Base-by-base conservation (phyloP, 495 filamentous ascomycete species). In the Hypoxylon subgilvum region DNA sequence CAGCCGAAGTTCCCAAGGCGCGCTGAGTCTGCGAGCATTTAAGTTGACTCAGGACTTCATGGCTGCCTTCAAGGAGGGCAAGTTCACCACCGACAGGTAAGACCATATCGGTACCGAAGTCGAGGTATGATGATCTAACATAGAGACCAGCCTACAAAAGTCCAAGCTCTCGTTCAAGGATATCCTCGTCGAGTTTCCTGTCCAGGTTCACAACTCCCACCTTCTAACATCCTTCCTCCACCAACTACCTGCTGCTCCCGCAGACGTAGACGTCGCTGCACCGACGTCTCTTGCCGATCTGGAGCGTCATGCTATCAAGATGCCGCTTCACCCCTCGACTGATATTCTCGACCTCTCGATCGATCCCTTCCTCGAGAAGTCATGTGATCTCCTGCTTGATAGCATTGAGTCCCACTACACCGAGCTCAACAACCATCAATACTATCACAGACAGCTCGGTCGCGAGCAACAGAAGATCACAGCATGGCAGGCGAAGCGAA, bases 311-410 rank as follows among this genome's bases (percentile, higher is more conserved):
- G 73, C 72, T 3, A 72, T 82, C 18, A 80, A 70, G 69, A 71
- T 81, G 53, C 86, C 89, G 9, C 82, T 96, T 12, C 82, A 87
- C 66, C 94, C 95, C 43, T 96, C 96, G 67, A 85, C 88, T 70
- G 91, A 96, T 58, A 80, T 82, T 69, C 85, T 98, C 27, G 90
- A 96, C 53, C 87, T 98, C 43, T 90, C 86, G 63, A 93, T 97
- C 72, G 94, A 98, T 69, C 94, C 94, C 19, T 97, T 94, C 82
- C 84, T 98, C n/a, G 92, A 96, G 82, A 96, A 96, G 82, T 96
- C 93, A 52, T 94, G 90, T 75, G 92, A 98, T 69, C 84, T 96
- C 58, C 84, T 98, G 18, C 86, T 98, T 52, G 94, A 98, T 53
- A 90, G 86, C 76, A 97, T 98, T 69, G 94, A 98, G 79, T 85